These are phyloP conservation scores for Tillandsia fasciculata DNA, from an alignment of 176 grass and related monocot species.

Conservation along the genomic window DNA sequence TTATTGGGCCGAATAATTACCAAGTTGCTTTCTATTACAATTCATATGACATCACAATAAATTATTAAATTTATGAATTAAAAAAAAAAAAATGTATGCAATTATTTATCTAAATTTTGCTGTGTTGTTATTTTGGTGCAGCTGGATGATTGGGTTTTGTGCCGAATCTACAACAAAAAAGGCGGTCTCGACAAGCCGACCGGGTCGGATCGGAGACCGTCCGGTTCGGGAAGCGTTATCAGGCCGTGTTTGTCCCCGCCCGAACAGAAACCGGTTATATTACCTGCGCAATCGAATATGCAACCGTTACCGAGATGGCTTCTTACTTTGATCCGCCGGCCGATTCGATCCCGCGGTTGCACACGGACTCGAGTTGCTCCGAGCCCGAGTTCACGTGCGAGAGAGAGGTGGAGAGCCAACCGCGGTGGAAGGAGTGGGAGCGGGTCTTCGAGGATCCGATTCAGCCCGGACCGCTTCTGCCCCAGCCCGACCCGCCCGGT, in stretches of 20 bases:
- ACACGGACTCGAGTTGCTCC: conserved; percentile 61
- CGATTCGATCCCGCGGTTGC: conserved; percentile 49
- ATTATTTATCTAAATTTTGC: conserved; percentile 3
- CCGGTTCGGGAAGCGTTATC: not conserved
- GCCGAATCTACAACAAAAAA: conserved; percentile 83
- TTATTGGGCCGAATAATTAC: not conserved
- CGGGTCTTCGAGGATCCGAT: conserved; percentile 18
- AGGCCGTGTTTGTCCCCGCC: not conserved
- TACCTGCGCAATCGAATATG: not conserved
- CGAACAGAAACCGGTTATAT: conserved; percentile 40
- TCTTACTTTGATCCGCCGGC: conserved; percentile 47
- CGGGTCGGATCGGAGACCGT: not conserved
- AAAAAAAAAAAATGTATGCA: not conserved
- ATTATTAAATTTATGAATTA: too few species aligned
- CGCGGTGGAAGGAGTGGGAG: conserved; percentile 50
- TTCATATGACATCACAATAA: conserved; percentile 24
- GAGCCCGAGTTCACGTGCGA: conserved; percentile 33
- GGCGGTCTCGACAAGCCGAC: conserved; percentile 18
- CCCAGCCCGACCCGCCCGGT: conserved; percentile 11
- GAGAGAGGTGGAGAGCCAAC: conserved; percentile 67
- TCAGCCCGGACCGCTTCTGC: conserved; percentile 5
- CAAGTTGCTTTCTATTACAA: not conserved
- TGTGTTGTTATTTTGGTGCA: conserved; percentile 6
- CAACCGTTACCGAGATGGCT: not conserved
- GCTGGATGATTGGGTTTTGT: conserved; percentile 77